Conservation (phyloP, 805 yeast species). For the Candida cerambycidarum region DNA sequence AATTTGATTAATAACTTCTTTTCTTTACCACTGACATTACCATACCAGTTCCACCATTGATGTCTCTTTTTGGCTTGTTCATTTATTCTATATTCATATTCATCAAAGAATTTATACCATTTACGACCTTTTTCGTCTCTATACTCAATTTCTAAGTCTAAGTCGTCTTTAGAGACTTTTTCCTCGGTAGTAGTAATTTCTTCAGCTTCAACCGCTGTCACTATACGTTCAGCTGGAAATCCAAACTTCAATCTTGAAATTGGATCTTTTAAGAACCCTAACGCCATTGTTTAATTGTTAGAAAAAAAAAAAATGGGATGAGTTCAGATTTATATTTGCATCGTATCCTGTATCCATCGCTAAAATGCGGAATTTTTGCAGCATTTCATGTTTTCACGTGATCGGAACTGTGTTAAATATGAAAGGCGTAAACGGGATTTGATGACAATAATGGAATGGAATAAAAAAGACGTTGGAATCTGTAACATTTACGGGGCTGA, state of each 20-base stretch:
- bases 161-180: constrained; percentile 1
- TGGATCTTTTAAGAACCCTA: constrained; percentile 10
- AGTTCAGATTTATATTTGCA: not conserved
- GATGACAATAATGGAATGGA: too few relatives aligned
- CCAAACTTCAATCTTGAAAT: constrained; percentile 16
- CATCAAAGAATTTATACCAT: constrained; percentile 47
- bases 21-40: constrained; percentile 44
- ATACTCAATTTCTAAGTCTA: constrained; percentile 21
- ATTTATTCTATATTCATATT: constrained; percentile 57
- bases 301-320: not conserved
- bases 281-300: not conserved
- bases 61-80: constrained; percentile 25
- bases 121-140: constrained; percentile 34
- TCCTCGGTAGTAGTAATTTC: constrained; percentile 1
- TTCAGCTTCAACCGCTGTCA: not conserved
- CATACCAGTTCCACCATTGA: constrained; percentile 47
- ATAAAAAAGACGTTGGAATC: too few relatives aligned
- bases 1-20: constrained; percentile 29
- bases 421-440: too few relatives aligned
- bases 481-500: too few relatives aligned
- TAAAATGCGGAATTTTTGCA: not conserved
- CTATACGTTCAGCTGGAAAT: constrained; percentile 12
- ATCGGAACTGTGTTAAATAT: not conserved
- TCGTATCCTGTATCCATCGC: not conserved
- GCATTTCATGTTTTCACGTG: constrained; percentile 3